Conservation (phyloP, 1,139 yeast genomes). For the Petasospora rhodanensis region DNA sequence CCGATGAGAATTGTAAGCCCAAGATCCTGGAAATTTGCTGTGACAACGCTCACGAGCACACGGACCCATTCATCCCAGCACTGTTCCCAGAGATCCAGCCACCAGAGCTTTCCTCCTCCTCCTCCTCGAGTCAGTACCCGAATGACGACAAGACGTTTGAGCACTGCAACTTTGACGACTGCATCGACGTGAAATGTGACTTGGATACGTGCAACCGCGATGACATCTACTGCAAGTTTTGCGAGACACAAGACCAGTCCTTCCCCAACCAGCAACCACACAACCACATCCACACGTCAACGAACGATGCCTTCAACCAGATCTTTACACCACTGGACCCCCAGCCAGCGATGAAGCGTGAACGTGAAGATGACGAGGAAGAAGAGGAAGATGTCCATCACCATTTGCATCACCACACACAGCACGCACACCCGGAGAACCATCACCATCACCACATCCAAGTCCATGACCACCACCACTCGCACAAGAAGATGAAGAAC, state of each 20-base stretch:
- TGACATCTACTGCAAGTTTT: slow-evolving; percentile 24
- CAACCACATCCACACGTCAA: too few species aligned
- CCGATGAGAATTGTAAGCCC: slow-evolving; percentile 30
- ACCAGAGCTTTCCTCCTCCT: not conserved
- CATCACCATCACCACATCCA: slow-evolving; percentile 36
- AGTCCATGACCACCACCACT: slow-evolving; percentile 28
- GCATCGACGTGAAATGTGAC: slow-evolving; percentile 25
- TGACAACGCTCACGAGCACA: slow-evolving; percentile 27
- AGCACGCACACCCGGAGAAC: slow-evolving; percentile 22
- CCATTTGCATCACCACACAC: slow-evolving; percentile 19
- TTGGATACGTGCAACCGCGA: slow-evolving; percentile 24
- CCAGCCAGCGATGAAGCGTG: slow-evolving; percentile 7
- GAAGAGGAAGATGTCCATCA: slow-evolving; percentile 5
- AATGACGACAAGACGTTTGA: slow-evolving; percentile 14
- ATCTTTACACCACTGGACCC: too few species aligned
- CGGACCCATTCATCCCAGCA: slow-evolving; percentile 3
- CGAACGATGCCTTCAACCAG: too few species aligned
- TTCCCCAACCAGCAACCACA: too few species aligned
- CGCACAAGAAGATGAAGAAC: slow-evolving; percentile 18
- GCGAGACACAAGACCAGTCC: slow-evolving; percentile 18
- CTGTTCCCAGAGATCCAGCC: slow-evolving; percentile 3
- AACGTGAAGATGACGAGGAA: slow-evolving; percentile 13
- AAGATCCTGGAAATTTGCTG: slow-evolving; percentile 36
- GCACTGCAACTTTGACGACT: slow-evolving; percentile 20
- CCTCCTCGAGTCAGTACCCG: not conserved